Evolutionary conservation across 352 stramenopile genomes (phyloP).

Genomic region (Pythium apleroticum): DNA sequence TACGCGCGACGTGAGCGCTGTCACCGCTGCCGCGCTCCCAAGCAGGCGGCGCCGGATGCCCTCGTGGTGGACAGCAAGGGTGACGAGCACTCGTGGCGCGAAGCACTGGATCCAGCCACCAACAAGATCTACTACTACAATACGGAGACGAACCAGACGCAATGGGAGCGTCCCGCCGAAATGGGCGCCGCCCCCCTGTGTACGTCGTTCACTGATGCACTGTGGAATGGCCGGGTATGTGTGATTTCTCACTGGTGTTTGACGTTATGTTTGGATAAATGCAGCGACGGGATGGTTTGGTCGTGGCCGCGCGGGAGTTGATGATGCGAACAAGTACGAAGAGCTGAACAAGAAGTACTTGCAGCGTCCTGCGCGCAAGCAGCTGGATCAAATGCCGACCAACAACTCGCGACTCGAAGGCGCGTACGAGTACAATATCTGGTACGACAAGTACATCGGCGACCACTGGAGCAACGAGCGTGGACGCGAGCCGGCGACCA

Average conservation of each 20-base stretch:
- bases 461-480: slow-evolving; percentile 89
- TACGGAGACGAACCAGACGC: slow-evolving; percentile 76
- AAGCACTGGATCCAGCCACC: slow-evolving; percentile 88
- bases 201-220: too few relatives aligned
- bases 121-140: slow-evolving; percentile 96
- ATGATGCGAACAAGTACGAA: slow-evolving; percentile 76
- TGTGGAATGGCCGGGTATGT: too few relatives aligned
- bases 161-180: slow-evolving; percentile 89
- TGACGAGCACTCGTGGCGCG: slow-evolving; percentile 76
- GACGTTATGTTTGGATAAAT: slow-evolving; percentile 1
- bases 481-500: slow-evolving; percentile 83
- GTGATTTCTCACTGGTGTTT: too few relatives aligned
- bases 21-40: slow-evolving; percentile 77
- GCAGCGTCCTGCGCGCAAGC: slow-evolving; percentile 83
- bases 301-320: slow-evolving; percentile 77
- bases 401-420: slow-evolving; percentile 89
- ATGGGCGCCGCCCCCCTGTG: slow-evolving; percentile 89
- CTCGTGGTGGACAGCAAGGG: slow-evolving; percentile 54
- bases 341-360: slow-evolving; percentile 85
- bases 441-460: slow-evolving; percentile 93
- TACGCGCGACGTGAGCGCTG: slow-evolving; percentile 77
- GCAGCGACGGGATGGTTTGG: slow-evolving; percentile 92
- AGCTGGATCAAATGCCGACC: slow-evolving; percentile 88
- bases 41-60: slow-evolving; percentile 59
- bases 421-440: slow-evolving; percentile 95